Base-by-base conservation (phyloP, 148 eudicot genomes). In the Rheum nobile region DNA sequence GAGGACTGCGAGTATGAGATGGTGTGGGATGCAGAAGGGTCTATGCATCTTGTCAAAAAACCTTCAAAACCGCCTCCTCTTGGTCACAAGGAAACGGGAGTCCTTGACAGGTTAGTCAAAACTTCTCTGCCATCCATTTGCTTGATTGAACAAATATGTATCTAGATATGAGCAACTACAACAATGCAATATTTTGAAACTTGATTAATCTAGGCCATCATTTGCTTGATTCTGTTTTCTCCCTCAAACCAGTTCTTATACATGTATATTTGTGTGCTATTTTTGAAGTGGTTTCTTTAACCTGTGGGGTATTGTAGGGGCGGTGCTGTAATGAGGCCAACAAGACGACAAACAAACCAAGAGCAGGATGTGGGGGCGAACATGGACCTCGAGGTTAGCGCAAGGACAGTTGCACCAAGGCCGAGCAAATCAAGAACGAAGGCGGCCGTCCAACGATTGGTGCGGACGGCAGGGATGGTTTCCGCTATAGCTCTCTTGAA, bases 11-110 rank as follows among this genome's bases (percentile, higher is more conserved):
- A 91, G 65, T 94, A 89, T 80, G 97, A 91, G 74, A 88, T 85
- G 96, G 74, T 94, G 71, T 94, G 98, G 98, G 98, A 90, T 87
- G 96, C 98, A 14, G 96, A 94, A 82, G 98, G 98, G 24, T 78
- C 89, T 21, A 86, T 94, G 96, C 98, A 94, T 82, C 91, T 94
- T 35, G 83, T 94, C 74, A 91, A 85, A 82, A 91, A 84, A 86
- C 31, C 87, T 57, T 28, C 34, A 4, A 77, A 80, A 47, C 75
- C 74, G 42, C 79, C 88, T 71, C 13, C 83, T 29, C 73, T 77
- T 57, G 14, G 14, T 71, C 82, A 85, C 32, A 88, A 71, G 74
- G 98, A 94, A 43, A 82, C 24, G 34, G 77, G 46, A 67, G 52
- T 85, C 13, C 65, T 76, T 39, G 97, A 89, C 78, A 88, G 97